Evolutionary conservation across 2,329 filamentous ascomycete genomes (phyloP).

Genomic region (Verticillium alfalfae): DNA sequence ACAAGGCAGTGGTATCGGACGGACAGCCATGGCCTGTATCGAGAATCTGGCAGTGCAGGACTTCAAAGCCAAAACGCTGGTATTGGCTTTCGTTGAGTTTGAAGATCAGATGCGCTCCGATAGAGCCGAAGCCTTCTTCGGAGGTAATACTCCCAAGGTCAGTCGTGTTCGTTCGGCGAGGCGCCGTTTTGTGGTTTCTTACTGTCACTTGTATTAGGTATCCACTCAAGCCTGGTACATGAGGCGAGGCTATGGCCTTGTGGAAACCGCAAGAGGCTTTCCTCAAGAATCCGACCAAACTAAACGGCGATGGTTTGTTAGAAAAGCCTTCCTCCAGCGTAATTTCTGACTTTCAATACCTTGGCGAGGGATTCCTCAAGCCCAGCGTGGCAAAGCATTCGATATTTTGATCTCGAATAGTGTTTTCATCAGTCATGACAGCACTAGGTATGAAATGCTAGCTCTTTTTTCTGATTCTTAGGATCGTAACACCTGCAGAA

Average conservation of each 20-base stretch:
- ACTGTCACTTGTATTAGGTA: conserved; percentile 10
- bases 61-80: conserved; percentile 16
- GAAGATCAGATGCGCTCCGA: conserved; percentile 11
- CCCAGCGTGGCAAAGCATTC: too few relatives aligned
- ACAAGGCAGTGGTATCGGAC: conserved; percentile 17
- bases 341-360: not conserved
- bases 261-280: conserved; percentile 10
- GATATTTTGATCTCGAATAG: too few relatives aligned
- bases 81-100: conserved; percentile 19
- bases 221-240: conserved; percentile 23
- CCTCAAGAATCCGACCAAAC: conserved; percentile 5
- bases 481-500: too few relatives aligned
- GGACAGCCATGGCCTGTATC: conserved; percentile 20
- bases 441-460: too few relatives aligned
- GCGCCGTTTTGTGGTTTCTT: not conserved
- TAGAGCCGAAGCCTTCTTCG: not conserved
- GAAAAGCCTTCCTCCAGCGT: conserved; percentile 4
- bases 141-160: not conserved
- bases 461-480: too few relatives aligned
- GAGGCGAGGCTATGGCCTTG: conserved; percentile 17
- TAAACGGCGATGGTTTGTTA: not conserved
- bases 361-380: not conserved
- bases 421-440: too few relatives aligned
- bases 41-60: conserved; percentile 18
- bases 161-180: not conserved